phyloP scores from a whole-genome alignment of 2,329 filamentous ascomycete species.

The Ophiognomonia clavigignenti-juglandacearum region DNA sequence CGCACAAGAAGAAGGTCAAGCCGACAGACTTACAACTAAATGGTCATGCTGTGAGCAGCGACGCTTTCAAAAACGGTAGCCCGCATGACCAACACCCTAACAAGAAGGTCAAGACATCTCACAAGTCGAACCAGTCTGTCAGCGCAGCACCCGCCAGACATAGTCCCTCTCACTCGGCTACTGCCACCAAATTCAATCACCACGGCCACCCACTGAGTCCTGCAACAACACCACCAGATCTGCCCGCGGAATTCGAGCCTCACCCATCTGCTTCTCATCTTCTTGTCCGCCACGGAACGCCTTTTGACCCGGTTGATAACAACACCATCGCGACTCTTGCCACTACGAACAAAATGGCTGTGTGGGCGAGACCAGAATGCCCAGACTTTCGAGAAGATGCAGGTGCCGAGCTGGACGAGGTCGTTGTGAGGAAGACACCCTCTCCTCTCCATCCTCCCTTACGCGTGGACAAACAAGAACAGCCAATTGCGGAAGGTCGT shows the following conservation, averaged over 20 bases:
- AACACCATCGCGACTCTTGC: slow-evolving; percentile 75
- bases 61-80: slow-evolving; percentile 44
- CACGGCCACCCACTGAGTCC: slow-evolving; percentile 64
- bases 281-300: slow-evolving; percentile 65
- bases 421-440: slow-evolving; percentile 50
- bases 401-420: slow-evolving; percentile 59
- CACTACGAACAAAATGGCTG: slow-evolving; percentile 68
- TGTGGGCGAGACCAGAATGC: slow-evolving; percentile 66
- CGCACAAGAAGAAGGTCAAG: slow-evolving; percentile 21
- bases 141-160: slow-evolving; percentile 63
- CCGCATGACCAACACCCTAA: slow-evolving; percentile 50
- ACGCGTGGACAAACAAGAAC: slow-evolving; percentile 50
- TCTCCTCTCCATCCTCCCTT: slow-evolving; percentile 35
- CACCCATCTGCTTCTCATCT: slow-evolving; percentile 74
- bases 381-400: slow-evolving; percentile 63
- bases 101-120: slow-evolving; percentile 79
- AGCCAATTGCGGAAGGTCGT: slow-evolving; percentile 38
- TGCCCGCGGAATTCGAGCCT: slow-evolving; percentile 56
- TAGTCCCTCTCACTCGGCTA: slow-evolving; percentile 59
- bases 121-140: slow-evolving; percentile 73
- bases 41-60: slow-evolving; percentile 56
- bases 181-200: slow-evolving; percentile 47
- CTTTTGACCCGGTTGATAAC: slow-evolving; percentile 55
- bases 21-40: slow-evolving; percentile 51
- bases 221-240: slow-evolving; percentile 67